Base-by-base conservation (phyloP, 805 yeast species). In the Hemisphaericaspora nanyangensis region DNA sequence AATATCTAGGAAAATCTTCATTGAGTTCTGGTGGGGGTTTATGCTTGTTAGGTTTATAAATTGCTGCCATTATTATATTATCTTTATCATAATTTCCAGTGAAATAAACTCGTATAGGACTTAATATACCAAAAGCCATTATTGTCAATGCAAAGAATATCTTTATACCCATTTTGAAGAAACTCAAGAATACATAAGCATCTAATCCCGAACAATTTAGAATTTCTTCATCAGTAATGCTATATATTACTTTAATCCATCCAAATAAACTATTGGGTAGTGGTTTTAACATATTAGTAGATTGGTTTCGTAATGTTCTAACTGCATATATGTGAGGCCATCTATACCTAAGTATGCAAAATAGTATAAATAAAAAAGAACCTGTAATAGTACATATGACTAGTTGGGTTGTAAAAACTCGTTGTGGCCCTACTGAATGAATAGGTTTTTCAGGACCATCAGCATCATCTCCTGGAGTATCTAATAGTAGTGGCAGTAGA, bases 181-280 rank as follows among this genome's bases (percentile, higher is more conserved):
- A 69, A 20, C 60, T 51, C 38, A 69, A 50, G 39, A 61, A 68
- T 30, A 66, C 73, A 65, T 76, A 89, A 1, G 97, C 96, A 61
- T 91, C 99, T 30, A 91, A 64, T 0, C 99, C 99, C 1, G 96
- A 95, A 51, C 80, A 82, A 45, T 85, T 87, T 37, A 91, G 69
- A 3, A 91, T 75, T 39, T 89, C 90, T 11, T 77, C 74, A 49
- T 93, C 98, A 17, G 76, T 66, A 16, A 90, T 80, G 8, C 58
- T 56, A 52, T 76, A 76, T 8, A 91, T 62, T 0, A 77, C 77
- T 3, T 76, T 70, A 6, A 89, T 67, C 96, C 97, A 89, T 2
- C 89, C 88, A 51, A 89, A 82, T 13, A 82, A 57, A 26, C 51
- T 60, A 19, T 63, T 46, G 12, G 83, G 82, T 15, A 77, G 59